Base-by-base conservation (phyloP, 345 rosid species). In the Physaria fendleri region DNA sequence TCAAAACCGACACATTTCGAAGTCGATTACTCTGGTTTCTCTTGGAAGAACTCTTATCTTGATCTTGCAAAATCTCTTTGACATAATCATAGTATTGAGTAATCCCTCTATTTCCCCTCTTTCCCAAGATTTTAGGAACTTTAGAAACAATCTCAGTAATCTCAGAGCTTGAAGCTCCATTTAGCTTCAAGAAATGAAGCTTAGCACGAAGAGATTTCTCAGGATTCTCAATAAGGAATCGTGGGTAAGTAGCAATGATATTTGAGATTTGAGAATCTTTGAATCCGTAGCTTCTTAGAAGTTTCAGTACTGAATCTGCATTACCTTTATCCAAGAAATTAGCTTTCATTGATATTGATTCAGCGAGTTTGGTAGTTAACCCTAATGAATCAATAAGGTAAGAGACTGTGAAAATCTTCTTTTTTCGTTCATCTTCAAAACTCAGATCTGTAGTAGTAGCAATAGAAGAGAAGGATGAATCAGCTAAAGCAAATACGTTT, bases 161-260 rank as follows among this genome's bases (percentile, higher is more conserved):
- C 10, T 53, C 77, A 30, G 72, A 59, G 15, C 30, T 67, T 5
- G 72, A 58, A 33, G 74, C 54, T 17, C 77, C 76, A n/a, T 24
- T 66, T 2, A 78, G 56, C 16, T 48, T 60, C 2, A 79, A 24
- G 18, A 66, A 73, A 43, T 76, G 61, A 1, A 76, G 51, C 16
- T 79, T 76, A 17, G 70, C 72, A 18, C 71, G 41, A 43, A 74
- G 74, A 27, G 61, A 47, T 18, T 56, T 65, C 59, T 65, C 71
- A 1, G 62, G 47, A 12, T 56, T 39, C 1, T 34, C 63, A 1
- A 44, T 0, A n/a, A 79, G 81, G 28, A 79, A 10, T 1, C 2
- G 3, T 1, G 81, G 84, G 11, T 41, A 46, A 4, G 17, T 37
- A 2, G 45, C 16, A 17, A 76, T 48, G 37, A 65, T 33, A 11